phyloP scores from a whole-genome alignment of 306 rosid genomes.

The Prosopis cineraria region DNA sequence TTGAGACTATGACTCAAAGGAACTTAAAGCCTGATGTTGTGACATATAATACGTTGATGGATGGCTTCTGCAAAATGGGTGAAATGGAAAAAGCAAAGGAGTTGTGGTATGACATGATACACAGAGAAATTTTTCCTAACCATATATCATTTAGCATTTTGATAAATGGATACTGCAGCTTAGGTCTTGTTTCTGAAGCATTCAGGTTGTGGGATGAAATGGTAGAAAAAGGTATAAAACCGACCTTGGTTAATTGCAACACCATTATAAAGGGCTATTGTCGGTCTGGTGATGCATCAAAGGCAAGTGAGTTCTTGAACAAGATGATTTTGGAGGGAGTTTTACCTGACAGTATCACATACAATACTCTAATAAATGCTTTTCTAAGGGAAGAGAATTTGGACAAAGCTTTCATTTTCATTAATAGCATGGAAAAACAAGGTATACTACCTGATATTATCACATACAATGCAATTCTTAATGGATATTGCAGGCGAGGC shows the following conservation, averaged over 20 bases:
- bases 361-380: slow-evolving; percentile 82
- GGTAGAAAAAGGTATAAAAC: slow-evolving; percentile 73
- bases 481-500: slow-evolving; percentile 73
- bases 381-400: slow-evolving; percentile 72
- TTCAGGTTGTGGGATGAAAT: slow-evolving; percentile 79
- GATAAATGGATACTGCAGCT: slow-evolving; percentile 78
- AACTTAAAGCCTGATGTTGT: slow-evolving; percentile 84
- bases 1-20: slow-evolving; percentile 57
- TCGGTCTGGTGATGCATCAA: slow-evolving; percentile 57
- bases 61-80: slow-evolving; percentile 86
- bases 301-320: slow-evolving; percentile 62
- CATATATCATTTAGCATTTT: slow-evolving; percentile 71
- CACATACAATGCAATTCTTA: slow-evolving; percentile 71
- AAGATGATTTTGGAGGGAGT: slow-evolving; percentile 71
- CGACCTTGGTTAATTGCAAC: slow-evolving; percentile 73
- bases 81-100: slow-evolving; percentile 79
- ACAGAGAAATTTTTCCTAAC: slow-evolving; percentile 58
- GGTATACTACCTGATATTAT: slow-evolving; percentile 69
- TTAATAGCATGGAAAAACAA: slow-evolving; percentile 69
- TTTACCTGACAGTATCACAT: slow-evolving; percentile 73
- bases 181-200: slow-evolving; percentile 67
- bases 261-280: slow-evolving; percentile 77
- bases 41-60: slow-evolving; percentile 78
- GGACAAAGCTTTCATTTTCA: slow-evolving; percentile 60
- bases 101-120: slow-evolving; percentile 72